Evolutionary conservation across 116 monocot species (phyloP), one percentile per base, ranked within the genome.

Genomic region (Iris pallida): DNA sequence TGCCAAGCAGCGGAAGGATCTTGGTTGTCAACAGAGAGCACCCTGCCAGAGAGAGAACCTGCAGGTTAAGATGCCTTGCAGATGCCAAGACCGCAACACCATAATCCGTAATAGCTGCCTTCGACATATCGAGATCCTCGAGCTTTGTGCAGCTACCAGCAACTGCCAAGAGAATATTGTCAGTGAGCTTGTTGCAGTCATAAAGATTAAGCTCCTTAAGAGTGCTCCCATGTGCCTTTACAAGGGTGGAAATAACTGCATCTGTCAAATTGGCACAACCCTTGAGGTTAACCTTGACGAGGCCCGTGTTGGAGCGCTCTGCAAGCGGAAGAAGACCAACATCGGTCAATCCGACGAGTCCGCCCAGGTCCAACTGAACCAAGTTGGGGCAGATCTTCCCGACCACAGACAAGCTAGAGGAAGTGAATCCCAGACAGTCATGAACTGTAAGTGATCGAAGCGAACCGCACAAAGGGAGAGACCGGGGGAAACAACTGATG

Each of bases 111-210:
- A 95, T 46, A 6, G 72, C 45, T 47, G 81, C 86, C 20, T 64
- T 71, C 0, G 95, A 91, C 20, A 95, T 44, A 64, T 95, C 91
- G 19, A 95, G 83, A 7, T 95, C 91, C n/a, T 78, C 74, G 20
- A 95, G 86, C 51, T 72, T 13, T 41, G 71, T 53, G 66, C 95
- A 95, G 42, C 57, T 65, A 20, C 77, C 80, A 0, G 77, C 56
- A 19, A 95, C 86, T 11, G 73, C 80, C 43, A 91, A 16, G 11
- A 88, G 70, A 66, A 71, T 80, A 16, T 19, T 73, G 68, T 95
- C 95, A 15, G 85, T 88, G 67, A 95, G 71, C 75, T 70, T 91
- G 65, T 57, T 71, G 68, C 91, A 95, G 10, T 86, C 91, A 4
- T 82, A 73, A 20, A 95, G 81, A 61, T 80, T 78, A 41, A 95